phyloP scores from a whole-genome alignment of 106 monocot genomes.

The Dendrobium huoshanense region DNA sequence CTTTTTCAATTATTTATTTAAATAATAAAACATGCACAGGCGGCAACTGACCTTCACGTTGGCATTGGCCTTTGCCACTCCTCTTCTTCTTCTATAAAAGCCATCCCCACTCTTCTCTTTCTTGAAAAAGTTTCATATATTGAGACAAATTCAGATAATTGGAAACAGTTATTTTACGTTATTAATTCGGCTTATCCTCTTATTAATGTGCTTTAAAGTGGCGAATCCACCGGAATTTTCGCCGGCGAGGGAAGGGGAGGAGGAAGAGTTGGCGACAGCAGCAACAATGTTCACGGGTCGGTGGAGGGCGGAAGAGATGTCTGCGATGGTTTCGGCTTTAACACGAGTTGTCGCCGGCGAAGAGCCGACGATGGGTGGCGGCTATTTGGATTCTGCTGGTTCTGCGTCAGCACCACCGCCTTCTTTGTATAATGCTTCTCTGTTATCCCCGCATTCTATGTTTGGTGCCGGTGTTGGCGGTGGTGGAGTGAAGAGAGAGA shows the following conservation, averaged over 20 bases:
- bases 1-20: not conserved
- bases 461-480: not conserved
- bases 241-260: conserved; percentile 1
- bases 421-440: not conserved
- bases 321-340: conserved; percentile 34
- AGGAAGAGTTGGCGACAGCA: not conserved
- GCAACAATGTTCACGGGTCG: not conserved
- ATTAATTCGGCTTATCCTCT: not conserved
- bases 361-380: not conserved
- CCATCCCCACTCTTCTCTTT: not conserved
- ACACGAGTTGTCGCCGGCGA: conserved; percentile 25
- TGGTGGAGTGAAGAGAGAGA: conserved; percentile 13
- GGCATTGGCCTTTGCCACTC: not conserved
- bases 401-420: no score
- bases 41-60: not conserved
- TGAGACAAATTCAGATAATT: not conserved
- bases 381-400: not conserved
- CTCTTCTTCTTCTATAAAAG: not conserved
- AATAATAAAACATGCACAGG: not conserved
- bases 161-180: not conserved
- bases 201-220: conserved; percentile 18
- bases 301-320: conserved; percentile 17
- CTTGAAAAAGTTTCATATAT: not conserved
- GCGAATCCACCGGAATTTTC: not conserved
- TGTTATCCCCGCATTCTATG: not conserved